Conservation (phyloP, 129 eudicot genomes). For the Flaveria robusta region DNA sequence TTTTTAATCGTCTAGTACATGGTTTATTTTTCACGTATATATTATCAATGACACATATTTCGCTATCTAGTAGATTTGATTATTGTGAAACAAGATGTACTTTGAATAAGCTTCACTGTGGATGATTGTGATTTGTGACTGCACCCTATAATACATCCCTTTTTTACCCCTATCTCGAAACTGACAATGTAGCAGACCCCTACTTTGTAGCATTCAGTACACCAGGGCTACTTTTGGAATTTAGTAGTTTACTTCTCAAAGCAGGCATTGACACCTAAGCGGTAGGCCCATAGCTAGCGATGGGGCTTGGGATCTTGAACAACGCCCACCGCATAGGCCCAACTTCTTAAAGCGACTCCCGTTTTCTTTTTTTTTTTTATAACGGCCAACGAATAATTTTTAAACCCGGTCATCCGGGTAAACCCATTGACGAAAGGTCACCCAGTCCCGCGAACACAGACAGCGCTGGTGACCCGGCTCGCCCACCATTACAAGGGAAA, state of each 20-base stretch:
- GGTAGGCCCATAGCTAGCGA: neutral
- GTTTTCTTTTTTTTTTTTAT: too few relatives aligned
- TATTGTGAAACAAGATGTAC: neutral
- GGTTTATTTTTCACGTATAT: too few relatives aligned
- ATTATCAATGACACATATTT: too few relatives aligned
- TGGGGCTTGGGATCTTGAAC: neutral
- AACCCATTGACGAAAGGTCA: too few relatives aligned
- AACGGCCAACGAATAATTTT: too few relatives aligned
- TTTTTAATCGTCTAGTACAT: too few relatives aligned
- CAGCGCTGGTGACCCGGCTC: too few relatives aligned
- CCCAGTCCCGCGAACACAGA: too few relatives aligned
- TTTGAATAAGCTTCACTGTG: neutral
- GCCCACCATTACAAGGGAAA: too few relatives aligned
- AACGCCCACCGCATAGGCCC: neutral
- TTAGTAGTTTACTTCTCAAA: neutral
- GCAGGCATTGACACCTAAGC: neutral
- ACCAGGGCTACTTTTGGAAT: conserved; percentile 14
- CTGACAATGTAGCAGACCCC: conserved; percentile 4
- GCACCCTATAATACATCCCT: neutral
- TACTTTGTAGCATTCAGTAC: neutral
- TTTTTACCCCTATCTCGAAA: conserved; percentile 13
- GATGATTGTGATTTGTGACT: conserved; percentile 8
- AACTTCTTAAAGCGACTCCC: neutral
- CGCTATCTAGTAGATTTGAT: neutral
- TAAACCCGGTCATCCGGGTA: too few relatives aligned